Conservation (phyloP, 2,329 filamentous ascomycete genomes). For the Fusarium secorum region DNA sequence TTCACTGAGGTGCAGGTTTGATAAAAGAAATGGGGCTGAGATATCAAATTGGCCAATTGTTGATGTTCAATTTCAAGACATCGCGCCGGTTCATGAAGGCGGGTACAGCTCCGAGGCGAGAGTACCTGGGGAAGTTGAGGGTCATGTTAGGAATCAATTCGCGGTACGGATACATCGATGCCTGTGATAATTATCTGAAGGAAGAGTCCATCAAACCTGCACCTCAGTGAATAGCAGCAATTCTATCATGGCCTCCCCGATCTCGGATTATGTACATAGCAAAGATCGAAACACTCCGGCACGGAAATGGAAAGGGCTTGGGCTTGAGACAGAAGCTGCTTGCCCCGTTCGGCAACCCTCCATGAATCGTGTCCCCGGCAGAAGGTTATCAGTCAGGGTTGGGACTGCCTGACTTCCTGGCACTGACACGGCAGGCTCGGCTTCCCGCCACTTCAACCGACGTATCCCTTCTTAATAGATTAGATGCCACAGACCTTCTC, state of each 20-base stretch:
- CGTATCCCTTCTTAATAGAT: conserved; percentile 29
- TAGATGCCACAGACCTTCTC: conserved; percentile 8
- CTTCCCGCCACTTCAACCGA: conserved; percentile 26
- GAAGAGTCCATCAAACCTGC: not conserved
- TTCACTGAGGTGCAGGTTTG: no score
- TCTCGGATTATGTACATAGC: not conserved
- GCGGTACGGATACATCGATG: not conserved
- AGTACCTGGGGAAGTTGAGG: conserved; percentile 15
- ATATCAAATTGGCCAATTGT: conserved; percentile 27
- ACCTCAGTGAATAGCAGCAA: not conserved
- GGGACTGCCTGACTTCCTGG: conserved; percentile 7
- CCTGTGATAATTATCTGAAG: not conserved
- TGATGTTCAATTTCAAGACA: conserved; percentile 34
- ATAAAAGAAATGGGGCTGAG: conserved; percentile 10
- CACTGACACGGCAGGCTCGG: conserved; percentile 29
- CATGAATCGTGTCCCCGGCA: conserved; percentile 26
- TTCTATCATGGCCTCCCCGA: not conserved
- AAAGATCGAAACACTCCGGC: not conserved
- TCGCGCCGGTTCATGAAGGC: conserved; percentile 11
- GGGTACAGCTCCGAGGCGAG: conserved; percentile 20
- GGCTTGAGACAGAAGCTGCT: not conserved
- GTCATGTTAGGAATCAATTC: conserved; percentile 13
- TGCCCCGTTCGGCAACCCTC: conserved; percentile 28
- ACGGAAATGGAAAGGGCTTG: not conserved
- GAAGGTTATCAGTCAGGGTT: conserved; percentile 16